These are phyloP conservation scores for Suhomyces bolitotheri DNA, from an alignment of 1,139 yeast genomes.

Conservation along the genomic window DNA sequence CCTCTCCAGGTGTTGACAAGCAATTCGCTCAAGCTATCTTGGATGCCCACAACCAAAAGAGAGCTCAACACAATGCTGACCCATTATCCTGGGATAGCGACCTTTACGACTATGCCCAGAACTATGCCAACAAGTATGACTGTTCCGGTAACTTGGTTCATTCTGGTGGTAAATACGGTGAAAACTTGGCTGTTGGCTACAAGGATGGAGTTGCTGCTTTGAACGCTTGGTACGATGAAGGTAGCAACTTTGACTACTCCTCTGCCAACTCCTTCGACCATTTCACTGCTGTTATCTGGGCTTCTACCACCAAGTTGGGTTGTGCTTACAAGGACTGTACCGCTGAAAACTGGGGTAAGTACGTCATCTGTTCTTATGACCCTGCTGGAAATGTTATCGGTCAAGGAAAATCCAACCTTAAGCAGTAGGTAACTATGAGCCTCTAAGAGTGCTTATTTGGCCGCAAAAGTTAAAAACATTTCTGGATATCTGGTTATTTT, in stretches of 20 bases:
- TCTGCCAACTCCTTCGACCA: slow-evolving; percentile 34
- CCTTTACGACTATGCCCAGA: slow-evolving; percentile 67
- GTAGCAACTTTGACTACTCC: slow-evolving; percentile 53
- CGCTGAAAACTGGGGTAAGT: slow-evolving; percentile 46
- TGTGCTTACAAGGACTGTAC: slow-evolving; percentile 46
- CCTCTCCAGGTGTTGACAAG: slow-evolving; percentile 25
- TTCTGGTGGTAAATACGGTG: slow-evolving; percentile 82
- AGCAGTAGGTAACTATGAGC: slow-evolving; percentile 22
- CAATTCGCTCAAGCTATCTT: slow-evolving; percentile 44
- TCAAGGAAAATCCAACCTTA: slow-evolving; percentile 51
- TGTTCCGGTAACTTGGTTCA: slow-evolving; percentile 72
- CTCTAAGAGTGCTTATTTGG: no score
- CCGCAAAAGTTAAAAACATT: background rate
- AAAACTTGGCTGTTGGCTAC: slow-evolving; percentile 82
- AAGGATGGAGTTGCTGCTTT: slow-evolving; percentile 55
- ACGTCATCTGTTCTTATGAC: slow-evolving; percentile 54
- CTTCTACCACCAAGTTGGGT: slow-evolving; percentile 34
- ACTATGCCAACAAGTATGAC: slow-evolving; percentile 65
- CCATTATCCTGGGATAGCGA: slow-evolving; percentile 63
- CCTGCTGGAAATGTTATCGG: slow-evolving; percentile 56
- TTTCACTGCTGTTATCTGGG: slow-evolving; percentile 47
- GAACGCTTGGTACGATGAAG: slow-evolving; percentile 84
- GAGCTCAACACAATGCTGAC: slow-evolving; percentile 65
- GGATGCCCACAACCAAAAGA: slow-evolving; percentile 64
- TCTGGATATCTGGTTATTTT: slow-evolving; percentile 2